Base-by-base conservation (phyloP, 305 asterid species). In the Solanum aculeatissimum region DNA sequence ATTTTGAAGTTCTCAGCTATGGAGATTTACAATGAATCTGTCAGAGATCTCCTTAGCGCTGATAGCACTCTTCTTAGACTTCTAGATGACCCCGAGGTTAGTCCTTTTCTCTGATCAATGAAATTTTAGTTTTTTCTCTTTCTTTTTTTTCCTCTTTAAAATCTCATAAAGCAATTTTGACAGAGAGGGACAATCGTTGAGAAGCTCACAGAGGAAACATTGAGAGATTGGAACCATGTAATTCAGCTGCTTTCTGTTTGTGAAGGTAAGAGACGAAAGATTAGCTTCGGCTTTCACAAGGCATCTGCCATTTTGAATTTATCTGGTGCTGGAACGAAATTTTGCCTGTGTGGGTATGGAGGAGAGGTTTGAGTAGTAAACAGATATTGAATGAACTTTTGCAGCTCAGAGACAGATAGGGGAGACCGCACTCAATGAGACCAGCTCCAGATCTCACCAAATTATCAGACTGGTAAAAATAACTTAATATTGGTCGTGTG, bases 11-110 rank as follows among this genome's bases (percentile, higher is more conserved):
- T 97, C 83, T 95, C 98, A 29, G 99, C 99, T 68, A 90, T 95
- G 93, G 99, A 97, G 89, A 95, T 97, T 35, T 94, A 97, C 87
- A 97, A 95, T 83, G 99, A 97, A 87, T 94, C 97, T 54, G 99
- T 97, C 6, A 69, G 98, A 85, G 99, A 97, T 89, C 99, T 97
- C 80, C 95, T 97, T 42, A 90, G 98, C 84, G 83, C 87, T 42
- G 99, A 95, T 21, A 84, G 60, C 81, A 86, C 92, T 86, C 99
- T 97, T 38, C 92, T 97, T 23, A 89, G 99, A 87, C 94, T 95
- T 75, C 93, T 97, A 21, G 99, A 97, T 57, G 98, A 97, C 87
- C 98, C 98, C 4, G 99, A 94, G 97, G 99, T 95, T 83, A 87
- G 53, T 83, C 23, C 18, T 77, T 35, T 82, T 29, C 19, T 29